phyloP scores from a whole-genome alignment of 1,139 yeast genomes.

The Williopsis jadinii region DNA sequence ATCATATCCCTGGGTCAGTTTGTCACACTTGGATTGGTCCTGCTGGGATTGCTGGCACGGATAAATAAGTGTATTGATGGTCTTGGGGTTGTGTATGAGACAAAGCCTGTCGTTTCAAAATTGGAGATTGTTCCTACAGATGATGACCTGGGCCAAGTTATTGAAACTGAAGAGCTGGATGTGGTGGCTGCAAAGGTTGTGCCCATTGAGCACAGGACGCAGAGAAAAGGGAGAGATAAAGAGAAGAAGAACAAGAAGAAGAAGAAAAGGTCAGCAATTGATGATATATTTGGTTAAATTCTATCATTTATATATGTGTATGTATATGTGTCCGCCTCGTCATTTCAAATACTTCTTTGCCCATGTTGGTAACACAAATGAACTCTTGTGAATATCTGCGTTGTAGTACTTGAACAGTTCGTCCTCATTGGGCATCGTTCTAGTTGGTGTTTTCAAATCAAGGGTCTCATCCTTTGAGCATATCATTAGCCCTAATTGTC shows the following conservation, averaged over 20 bases:
- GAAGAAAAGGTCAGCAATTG: slow-evolving; percentile 44
- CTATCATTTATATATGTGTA: neutral
- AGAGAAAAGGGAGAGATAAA: slow-evolving; percentile 3
- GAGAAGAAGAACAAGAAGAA: slow-evolving; percentile 34
- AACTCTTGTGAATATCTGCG: slow-evolving; percentile 61
- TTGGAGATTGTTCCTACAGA: slow-evolving; percentile 2
- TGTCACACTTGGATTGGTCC: slow-evolving; percentile 62
- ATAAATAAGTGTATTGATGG: slow-evolving; percentile 27
- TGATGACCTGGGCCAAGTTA: slow-evolving; percentile 23
- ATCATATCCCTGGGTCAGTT: slow-evolving; percentile 75
- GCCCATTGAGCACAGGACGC: neutral
- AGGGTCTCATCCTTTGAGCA: slow-evolving; percentile 57
- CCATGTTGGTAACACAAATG: slow-evolving; percentile 87
- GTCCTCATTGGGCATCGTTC: slow-evolving; percentile 39
- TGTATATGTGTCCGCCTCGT: neutral
- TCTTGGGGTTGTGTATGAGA: slow-evolving; percentile 2
- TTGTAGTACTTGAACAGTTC: slow-evolving; percentile 73
- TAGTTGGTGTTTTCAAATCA: slow-evolving; percentile 48
- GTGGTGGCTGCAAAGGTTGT: slow-evolving; percentile 3
- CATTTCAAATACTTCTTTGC: slow-evolving; percentile 36
- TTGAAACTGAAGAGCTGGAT: slow-evolving; percentile 4
- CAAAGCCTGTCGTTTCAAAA: too few species aligned
- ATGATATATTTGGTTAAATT: slow-evolving; percentile 46
- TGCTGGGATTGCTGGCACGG: slow-evolving; percentile 52
- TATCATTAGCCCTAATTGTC: slow-evolving; percentile 84